Evolutionary conservation across 352 stramenopile genomes (phyloP), one percentile per base, ranked within the genome.

Genomic region (Phytophthora pistaciae): DNA sequence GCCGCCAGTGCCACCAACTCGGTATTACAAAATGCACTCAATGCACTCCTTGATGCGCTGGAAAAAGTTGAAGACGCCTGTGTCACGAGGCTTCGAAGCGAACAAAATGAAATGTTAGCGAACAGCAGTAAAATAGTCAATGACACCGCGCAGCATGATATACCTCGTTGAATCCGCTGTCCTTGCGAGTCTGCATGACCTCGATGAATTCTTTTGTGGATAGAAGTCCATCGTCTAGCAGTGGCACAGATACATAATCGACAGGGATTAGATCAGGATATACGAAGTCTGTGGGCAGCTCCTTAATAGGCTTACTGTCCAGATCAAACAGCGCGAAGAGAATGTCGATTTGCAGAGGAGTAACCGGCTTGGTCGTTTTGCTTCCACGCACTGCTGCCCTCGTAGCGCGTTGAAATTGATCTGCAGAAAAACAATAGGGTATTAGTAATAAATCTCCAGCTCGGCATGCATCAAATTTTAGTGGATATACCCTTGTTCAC

Each of bases 111-210:
- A 18, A 25, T 56, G 5, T n/a, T 42, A 40, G 56, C 31, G n/a
- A 23, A 5, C 11, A 54, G 8, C 20, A 54, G 3, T 29, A 18
- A 14, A 44, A 44, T 9, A 44, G 7, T 44, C 4, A 44, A 44
- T 14, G 36, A 44, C 13, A 44, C 16, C 44, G 9, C 1, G 3
- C 31, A 72, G 23, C 42, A 66, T 11, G 16, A 49, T 49, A 70
- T 79, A 96, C 90, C 80, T 94, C 78, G 23, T 89, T 95, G 60
- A 94, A 92, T 20, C 87, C 90, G 31, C 83, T 88, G 57, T 94
- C 87, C 64, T 93, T 92, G 70, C 90, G 87, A 63, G 91, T 94
- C 54, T 94, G 79, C 90, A 96, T 96, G 16, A 96, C 88, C 5
- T 94, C 75, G 53, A 96, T 89, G 64, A 96, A 95, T 56, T 96